Conservation (phyloP, 1,284 basidiomycete genomes). For the Ustilago nuda region DNA sequence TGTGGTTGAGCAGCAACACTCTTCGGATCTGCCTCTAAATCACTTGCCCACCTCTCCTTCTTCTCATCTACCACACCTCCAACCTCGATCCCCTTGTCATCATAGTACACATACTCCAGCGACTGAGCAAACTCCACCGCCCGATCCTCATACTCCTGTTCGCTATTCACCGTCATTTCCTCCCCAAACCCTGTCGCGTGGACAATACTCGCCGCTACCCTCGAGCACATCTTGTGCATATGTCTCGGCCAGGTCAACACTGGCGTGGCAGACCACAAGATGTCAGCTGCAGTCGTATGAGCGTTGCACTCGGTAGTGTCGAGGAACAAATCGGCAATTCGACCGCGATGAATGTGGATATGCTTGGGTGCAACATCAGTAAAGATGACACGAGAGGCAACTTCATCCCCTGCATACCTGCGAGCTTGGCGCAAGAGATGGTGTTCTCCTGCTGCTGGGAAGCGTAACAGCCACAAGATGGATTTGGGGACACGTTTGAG, state of each 20-base stretch:
- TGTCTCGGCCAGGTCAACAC: conserved; percentile 75
- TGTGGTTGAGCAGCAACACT: conserved; percentile 48
- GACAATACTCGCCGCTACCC: conserved; percentile 75
- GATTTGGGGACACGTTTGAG: conserved; percentile 73
- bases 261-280: conserved; percentile 76
- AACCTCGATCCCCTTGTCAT: conserved; percentile 28
- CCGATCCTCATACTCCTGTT: conserved; percentile 74
- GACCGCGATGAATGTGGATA: conserved; percentile 73
- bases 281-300: conserved; percentile 76
- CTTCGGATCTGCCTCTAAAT: conserved; percentile 40
- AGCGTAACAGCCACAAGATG: conserved; percentile 76
- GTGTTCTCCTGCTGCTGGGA: conserved; percentile 74
- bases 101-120: conserved; percentile 67
- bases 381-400: conserved; percentile 74
- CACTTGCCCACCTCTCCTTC: conserved; percentile 30
- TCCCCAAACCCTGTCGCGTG: conserved; percentile 75
- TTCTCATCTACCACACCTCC: conserved; percentile 2
- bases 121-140: conserved; percentile 73
- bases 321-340: conserved; percentile 76
- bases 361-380: conserved; percentile 75
- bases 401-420: conserved; percentile 74
- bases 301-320: conserved; percentile 78
- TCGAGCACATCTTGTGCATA: conserved; percentile 75
- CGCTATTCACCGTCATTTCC: conserved; percentile 73
- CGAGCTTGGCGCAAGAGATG: conserved; percentile 73